Conservation (phyloP, 768 basidiomycete genomes). For the Ramaria sp. region DNA sequence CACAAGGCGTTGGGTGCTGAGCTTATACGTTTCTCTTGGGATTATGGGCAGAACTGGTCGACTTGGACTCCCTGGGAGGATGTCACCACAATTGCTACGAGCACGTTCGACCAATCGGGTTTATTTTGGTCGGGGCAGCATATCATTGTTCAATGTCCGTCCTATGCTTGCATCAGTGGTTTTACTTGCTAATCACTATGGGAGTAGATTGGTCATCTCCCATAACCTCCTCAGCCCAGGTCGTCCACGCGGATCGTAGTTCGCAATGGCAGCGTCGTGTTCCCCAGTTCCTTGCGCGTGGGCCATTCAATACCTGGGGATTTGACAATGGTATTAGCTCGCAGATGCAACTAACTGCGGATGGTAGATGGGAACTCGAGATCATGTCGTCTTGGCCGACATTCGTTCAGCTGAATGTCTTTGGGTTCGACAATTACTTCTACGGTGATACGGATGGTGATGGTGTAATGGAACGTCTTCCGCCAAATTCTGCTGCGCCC, state of each 20-base stretch:
- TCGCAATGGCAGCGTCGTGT: slow-evolving; percentile 53
- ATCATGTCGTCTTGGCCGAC: slow-evolving; percentile 89
- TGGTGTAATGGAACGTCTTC: slow-evolving; percentile 80
- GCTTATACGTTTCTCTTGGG: slow-evolving; percentile 74
- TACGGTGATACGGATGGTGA: slow-evolving; percentile 87
- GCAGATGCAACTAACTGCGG: slow-evolving; percentile 50
- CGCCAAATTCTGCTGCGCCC: slow-evolving; percentile 75
- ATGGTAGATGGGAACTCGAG: slow-evolving; percentile 75
- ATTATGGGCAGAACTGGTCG: slow-evolving; percentile 81
- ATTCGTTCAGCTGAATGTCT: slow-evolving; percentile 83
- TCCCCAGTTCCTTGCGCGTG: slow-evolving; percentile 80
- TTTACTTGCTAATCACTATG: background rate
- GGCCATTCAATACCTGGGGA: slow-evolving; percentile 88
- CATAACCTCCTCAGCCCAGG: slow-evolving; percentile 48
- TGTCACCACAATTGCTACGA: slow-evolving; percentile 49
- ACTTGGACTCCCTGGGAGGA: slow-evolving; percentile 74
- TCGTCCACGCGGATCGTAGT: slow-evolving; percentile 68
- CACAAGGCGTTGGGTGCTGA: slow-evolving; percentile 85
- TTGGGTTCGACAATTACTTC: slow-evolving; percentile 84
- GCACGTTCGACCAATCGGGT: slow-evolving; percentile 35
- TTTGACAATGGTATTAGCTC: slow-evolving; percentile 74
- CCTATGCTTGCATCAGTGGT: background rate
- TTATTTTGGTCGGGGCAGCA: slow-evolving; percentile 78
- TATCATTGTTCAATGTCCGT: slow-evolving; percentile 80
- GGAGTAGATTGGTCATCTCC: slow-evolving; percentile 66